A percentile compares a stretch with the other conserved stretches of the same genome.
These are phyloP conservation scores for Raffaelea albimanens DNA, from an alignment of 2,329 filamentous ascomycete genomes.

Conservation along the genomic window DNA sequence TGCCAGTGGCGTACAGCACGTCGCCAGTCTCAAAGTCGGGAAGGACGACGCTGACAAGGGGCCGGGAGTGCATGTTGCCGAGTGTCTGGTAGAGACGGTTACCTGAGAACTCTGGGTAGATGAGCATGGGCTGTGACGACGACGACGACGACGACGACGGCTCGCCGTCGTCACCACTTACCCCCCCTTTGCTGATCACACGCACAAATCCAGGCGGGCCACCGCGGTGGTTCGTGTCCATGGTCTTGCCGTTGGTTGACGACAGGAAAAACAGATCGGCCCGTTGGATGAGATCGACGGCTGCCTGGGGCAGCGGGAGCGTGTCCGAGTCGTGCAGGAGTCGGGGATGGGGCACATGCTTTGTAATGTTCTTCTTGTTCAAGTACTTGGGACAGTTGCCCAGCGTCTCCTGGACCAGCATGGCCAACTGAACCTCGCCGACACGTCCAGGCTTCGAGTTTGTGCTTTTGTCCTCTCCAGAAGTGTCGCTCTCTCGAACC, in stretches of 20 bases:
- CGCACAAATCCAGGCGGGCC: slow-evolving; percentile 67
- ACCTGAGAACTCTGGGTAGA: slow-evolving; percentile 79
- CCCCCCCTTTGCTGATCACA: slow-evolving; percentile 43
- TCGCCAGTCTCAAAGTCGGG: slow-evolving; percentile 66
- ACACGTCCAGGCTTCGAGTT: slow-evolving; percentile 17
- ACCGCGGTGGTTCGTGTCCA: slow-evolving; percentile 80
- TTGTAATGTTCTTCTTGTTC: slow-evolving; percentile 58
- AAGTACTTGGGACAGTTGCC: slow-evolving; percentile 85
- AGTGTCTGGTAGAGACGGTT: slow-evolving; percentile 78
- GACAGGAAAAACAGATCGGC: slow-evolving; percentile 75
- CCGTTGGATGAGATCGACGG: slow-evolving; percentile 47
- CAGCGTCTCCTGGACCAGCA: slow-evolving; percentile 62
- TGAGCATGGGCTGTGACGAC: slow-evolving; percentile 30
- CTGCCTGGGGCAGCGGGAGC: slow-evolving; percentile 39
- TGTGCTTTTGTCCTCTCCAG: neutral
- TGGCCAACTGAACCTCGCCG: slow-evolving; percentile 43
- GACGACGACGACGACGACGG: too few relatives aligned
- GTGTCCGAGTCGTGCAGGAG: slow-evolving; percentile 23
- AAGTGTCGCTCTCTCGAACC: slow-evolving; percentile 19
- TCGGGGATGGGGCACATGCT: slow-evolving; percentile 41
- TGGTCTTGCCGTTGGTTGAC: slow-evolving; percentile 53
- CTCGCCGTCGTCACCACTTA: slow-evolving; percentile 2
- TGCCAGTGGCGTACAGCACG: slow-evolving; percentile 66
- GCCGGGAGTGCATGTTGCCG: slow-evolving; percentile 63
- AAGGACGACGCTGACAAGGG: slow-evolving; percentile 59